Base-by-base conservation (phyloP, 805 yeast species). In the Jamesozyma lodderae region DNA sequence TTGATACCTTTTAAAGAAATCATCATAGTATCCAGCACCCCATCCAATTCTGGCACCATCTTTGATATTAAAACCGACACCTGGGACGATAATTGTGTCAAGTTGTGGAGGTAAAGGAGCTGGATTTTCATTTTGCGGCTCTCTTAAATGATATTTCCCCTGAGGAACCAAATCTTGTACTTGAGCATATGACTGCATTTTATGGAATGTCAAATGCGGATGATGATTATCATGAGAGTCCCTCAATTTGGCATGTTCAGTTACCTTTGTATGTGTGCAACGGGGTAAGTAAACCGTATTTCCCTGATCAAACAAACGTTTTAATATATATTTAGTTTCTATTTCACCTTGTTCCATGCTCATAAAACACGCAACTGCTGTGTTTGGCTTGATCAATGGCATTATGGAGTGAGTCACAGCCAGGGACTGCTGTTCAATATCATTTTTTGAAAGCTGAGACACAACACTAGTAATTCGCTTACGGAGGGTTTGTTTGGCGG, bases 1-100 rank as follows among this genome's bases (percentile, higher is more conserved):
- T 22, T 36, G 37, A 47, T 76, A 76, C 36, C 81, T 61, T 33
- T 67, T 62, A 30, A 82, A 69, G 49, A 68, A 82, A 49, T 80
- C 85, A 56, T 90, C 98, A 57, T 92, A 90, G 57, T 75, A 87
- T 0, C 96, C 98, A 4, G 79, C 90, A 1, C 98, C 98, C 55
- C 86, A 94, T 1, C 98, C 98, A 37, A 90, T 55, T 38, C 98
- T 57, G 10, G 65, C 57, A 17, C 77, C 63, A 5, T 46, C 43
- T 18, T 46, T 36, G 5, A 54, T 49, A 10, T 53, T 45, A 57
- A 84, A 88, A 1, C 84, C 95, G 1, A 90, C 79, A 0, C 94
- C 96, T 0, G 97, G 97, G 0, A 90, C 67, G 6, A 90, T 60
- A 6, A 90, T 63, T 8, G 90, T 49, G 48, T 90, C 96, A 17